Base-by-base conservation (phyloP, 345 rosid genomes). In the Pseudoturritis turrita region DNA sequence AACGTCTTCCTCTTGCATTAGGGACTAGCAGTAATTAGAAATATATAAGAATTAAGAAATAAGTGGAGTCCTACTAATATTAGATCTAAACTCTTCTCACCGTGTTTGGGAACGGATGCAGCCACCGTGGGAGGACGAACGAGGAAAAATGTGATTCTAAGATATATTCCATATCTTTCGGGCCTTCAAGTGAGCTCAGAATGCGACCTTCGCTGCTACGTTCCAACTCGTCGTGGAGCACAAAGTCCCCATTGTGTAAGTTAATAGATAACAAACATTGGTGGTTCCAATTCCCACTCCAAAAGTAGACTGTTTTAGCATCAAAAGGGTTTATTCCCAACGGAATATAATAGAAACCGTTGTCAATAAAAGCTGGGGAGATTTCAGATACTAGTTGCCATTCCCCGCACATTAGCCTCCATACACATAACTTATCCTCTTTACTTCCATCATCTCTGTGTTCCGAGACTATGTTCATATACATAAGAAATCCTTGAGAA, bases 401-500 rank as follows among this genome's bases (percentile, higher is more conserved):
- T 14, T 23, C 33, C 13, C 19, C 11, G 9, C 7, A 19, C 9
- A 18, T 3, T 63, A 63, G 31, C 68, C 31, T 63, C 56, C 68
- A 63, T 12, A 63, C 13, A 63, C 56, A 46, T 46, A 63, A 7
- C 68, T 62, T 63, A 29, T 63, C 43, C 19, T 45, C 28, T 46
- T 11, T 1, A 46, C 12, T 62, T 6, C 35, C 49, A 60, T 60
- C 35, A 23, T 7, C 18, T 60, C 39, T 39, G 35, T 0, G 21
- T 4, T 25, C 7, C 10, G 68, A 15, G 43, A 19, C 6, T 4
- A 7, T 13, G 31, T 19, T 64, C 69, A 46, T 64, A 64, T 64
- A 64, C 69, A 64, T 64, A 29, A 64, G 31, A 64, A 2, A 31
- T 8, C 44, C 56, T 64, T 64, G 69, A 11, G 14, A 31, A 29